phyloP scores from a whole-genome alignment of 306 rosid species.

The Nissolia schottii region DNA sequence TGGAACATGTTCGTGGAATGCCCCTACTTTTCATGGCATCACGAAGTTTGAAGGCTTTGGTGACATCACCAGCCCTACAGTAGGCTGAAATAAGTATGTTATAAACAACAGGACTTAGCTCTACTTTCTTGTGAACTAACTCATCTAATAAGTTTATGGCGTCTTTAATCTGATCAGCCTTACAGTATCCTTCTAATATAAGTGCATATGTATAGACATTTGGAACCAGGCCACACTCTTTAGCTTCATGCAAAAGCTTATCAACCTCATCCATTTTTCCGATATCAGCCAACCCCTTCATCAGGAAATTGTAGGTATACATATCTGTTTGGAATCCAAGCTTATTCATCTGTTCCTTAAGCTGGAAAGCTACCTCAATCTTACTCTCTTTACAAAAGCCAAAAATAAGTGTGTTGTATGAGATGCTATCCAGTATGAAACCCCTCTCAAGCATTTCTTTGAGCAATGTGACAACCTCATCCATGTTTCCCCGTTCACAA shows the following conservation, averaged over 20 bases:
- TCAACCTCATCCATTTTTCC: constrained; percentile 55
- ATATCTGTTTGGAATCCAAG: constrained; percentile 56
- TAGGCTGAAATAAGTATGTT: constrained; percentile 57
- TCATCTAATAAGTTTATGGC: constrained; percentile 45
- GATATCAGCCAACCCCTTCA: constrained; percentile 47
- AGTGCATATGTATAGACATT: constrained; percentile 64
- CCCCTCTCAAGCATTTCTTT: constrained; percentile 56
- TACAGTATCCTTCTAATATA: constrained; percentile 59
- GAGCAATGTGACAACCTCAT: constrained; percentile 34
- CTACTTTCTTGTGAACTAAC: constrained; percentile 45
- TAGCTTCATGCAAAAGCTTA: constrained; percentile 51
- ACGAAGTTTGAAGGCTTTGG: constrained; percentile 50
- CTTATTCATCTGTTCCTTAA: constrained; percentile 55
- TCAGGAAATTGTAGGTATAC: constrained; percentile 55
- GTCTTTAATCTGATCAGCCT: constrained; percentile 51
- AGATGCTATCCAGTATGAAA: constrained; percentile 48
- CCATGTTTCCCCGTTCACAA: constrained; percentile 45
- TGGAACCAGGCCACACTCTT: constrained; percentile 44
- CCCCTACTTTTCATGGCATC: constrained; percentile 55
- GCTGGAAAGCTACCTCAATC: constrained; percentile 45
- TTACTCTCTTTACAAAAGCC: constrained; percentile 56
- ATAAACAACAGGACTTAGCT: constrained; percentile 55
- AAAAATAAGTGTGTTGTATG: constrained; percentile 65
- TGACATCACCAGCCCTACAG: constrained; percentile 41
- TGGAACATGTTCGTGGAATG: constrained; percentile 43